Conservation (phyloP, 495 filamentous ascomycete species). For the Umbilicaria muhlenbergii region DNA sequence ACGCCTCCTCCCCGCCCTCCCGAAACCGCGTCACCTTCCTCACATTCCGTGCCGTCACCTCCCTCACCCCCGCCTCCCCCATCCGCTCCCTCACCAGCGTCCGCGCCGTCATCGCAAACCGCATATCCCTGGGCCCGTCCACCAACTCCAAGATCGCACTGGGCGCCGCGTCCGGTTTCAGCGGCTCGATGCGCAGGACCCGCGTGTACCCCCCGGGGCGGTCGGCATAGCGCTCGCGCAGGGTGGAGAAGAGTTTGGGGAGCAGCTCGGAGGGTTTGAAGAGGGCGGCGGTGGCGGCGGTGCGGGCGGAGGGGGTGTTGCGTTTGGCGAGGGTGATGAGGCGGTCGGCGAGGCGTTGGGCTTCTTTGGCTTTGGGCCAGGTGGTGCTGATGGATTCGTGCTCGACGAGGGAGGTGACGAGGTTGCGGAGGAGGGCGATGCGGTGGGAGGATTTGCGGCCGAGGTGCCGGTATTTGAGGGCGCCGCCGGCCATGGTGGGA, state of each 20-base stretch:
- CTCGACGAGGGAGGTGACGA: constrained; percentile 87
- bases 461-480: constrained; percentile 73
- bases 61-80: constrained; percentile 34
- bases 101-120: constrained; percentile 80
- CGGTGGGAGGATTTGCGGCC: constrained; percentile 71
- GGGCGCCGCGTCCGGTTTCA: constrained; percentile 60
- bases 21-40: constrained; percentile 74
- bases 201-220: constrained; percentile 89
- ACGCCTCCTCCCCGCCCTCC: constrained; percentile 41
- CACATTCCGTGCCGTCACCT: constrained; percentile 63
- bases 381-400: constrained; percentile 89
- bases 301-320: constrained; percentile 58
- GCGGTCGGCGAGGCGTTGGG: constrained; percentile 82
- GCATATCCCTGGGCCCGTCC: constrained; percentile 87
- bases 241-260: constrained; percentile 74
- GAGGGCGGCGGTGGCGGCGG: constrained; percentile 14
- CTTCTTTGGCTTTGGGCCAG: constrained; percentile 93
- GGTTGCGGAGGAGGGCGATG: constrained; percentile 84
- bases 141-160: constrained; percentile 92
- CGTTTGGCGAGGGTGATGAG: constrained; percentile 84
- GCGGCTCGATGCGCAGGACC: constrained; percentile 69
- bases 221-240: constrained; percentile 63
- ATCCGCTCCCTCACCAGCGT: constrained; percentile 43
- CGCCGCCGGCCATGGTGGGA: constrained; percentile 63
- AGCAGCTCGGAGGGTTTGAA: constrained; percentile 43